Conservation (phyloP, 176 grass and related monocot genomes). For the Oryza meridionalis region DNA sequence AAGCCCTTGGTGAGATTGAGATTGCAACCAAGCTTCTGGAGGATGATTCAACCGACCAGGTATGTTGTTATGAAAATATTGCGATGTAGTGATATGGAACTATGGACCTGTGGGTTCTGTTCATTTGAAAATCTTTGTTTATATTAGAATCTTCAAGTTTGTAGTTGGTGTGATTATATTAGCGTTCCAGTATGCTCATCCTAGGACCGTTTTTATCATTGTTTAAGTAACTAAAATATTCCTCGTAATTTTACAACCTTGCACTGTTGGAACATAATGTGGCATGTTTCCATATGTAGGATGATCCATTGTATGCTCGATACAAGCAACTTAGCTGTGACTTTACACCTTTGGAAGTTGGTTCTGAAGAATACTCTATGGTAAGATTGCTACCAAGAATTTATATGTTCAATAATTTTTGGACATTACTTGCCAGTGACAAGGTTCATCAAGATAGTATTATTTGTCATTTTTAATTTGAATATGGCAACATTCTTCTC, state of each 20-base stretch:
- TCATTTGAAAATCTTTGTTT: background rate
- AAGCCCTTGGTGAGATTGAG: slow-evolving; percentile 92
- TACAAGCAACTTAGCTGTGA: slow-evolving; percentile 91
- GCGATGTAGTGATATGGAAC: background rate
- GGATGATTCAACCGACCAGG: slow-evolving; percentile 67
- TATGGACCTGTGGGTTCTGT: background rate
- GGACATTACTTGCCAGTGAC: background rate
- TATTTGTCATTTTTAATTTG: slow-evolving; percentile 1
- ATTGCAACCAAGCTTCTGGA: slow-evolving; percentile 95
- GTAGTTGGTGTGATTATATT: slow-evolving; percentile 1
- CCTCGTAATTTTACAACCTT: slow-evolving; percentile 14
- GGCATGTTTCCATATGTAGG: slow-evolving; percentile 52
- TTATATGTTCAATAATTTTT: slow-evolving; percentile 15
- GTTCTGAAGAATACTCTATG: slow-evolving; percentile 78
- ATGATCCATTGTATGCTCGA: slow-evolving; percentile 72
- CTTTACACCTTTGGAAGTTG: slow-evolving; percentile 63
- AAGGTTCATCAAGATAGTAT: slow-evolving; percentile 6
- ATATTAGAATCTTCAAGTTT: slow-evolving; percentile 3
- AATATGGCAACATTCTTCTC: background rate
- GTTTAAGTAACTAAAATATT: slow-evolving; percentile 4
- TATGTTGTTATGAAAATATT: slow-evolving; percentile 41
- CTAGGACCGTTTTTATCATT: background rate
- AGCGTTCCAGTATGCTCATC: slow-evolving; percentile 23
- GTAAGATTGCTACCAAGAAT: slow-evolving; percentile 54
- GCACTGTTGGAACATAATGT: slow-evolving; percentile 17